Base-by-base conservation (phyloP, 176 grass and related monocot genomes). In the Areca catechu region DNA sequence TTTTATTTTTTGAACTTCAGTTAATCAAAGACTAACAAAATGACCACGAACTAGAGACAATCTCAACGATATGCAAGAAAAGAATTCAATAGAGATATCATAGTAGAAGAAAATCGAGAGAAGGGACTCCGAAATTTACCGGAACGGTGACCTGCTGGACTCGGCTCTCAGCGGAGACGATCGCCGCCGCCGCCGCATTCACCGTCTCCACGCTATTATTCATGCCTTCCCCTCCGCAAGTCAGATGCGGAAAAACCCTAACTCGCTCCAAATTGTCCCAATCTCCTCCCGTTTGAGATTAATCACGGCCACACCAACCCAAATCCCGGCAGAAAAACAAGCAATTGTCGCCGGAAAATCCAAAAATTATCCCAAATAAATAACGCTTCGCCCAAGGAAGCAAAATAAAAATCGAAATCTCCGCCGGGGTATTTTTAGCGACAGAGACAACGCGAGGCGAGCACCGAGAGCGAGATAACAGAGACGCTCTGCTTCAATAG, bases 181-280 rank as follows among this genome's bases (percentile, higher is more conserved):
- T 89, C 59, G 89, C 89, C 1, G 72, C 89, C 0, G 89, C 89
- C 1, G 89, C 89, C 3, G 89, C 85, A 75, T 95, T 95, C 22
- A 95, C 89, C 1, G 89, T 95, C 15, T 89, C 89, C 0, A 89
- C 85, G 23, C 72, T 95, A 77, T 85, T 82, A 61, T 68, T 85
- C 75, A 95, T 95, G 53, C 52, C 85, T 63, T 61, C 58, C 23
- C 76, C 63, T 20, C 72, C 59, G 58, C 71, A 62, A 82, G 84
- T 78, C 62, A 18, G 3, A 62, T 15, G 18, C 51, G 22, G 20
- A 63, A 69, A 69, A 14, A 28, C 20, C 20, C 43, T 27, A 20
- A 59, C 29, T 47, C 24, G 25, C 55, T 58, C 29, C 50, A 19
- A 30, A 70, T 55, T 29, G 22, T 49, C 55, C 24, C 37, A 48